Conservation (phyloP, 164 flowering plant species). For the Piper betle region DNA sequence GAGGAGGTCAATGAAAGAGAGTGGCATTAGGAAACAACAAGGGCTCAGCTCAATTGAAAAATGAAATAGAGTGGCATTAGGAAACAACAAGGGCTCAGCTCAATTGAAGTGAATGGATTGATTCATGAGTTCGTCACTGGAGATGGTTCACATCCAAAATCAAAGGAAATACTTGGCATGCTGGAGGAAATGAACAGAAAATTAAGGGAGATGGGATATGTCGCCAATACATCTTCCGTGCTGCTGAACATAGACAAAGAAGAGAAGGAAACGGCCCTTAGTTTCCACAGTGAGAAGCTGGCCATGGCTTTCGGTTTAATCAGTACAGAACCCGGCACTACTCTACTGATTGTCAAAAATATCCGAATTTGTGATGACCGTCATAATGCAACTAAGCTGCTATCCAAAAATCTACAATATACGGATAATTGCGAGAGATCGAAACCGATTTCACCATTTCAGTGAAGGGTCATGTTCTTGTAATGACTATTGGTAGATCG, state of each 20-base stretch:
- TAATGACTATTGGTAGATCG: constrained; percentile 33
- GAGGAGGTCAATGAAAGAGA: constrained; percentile 28
- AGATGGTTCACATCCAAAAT: constrained; percentile 23
- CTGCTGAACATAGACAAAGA: constrained; percentile 32
- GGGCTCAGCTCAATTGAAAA: constrained; percentile 37
- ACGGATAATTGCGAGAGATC: constrained; percentile 35
- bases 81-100: constrained; percentile 39
- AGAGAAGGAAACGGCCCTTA: constrained; percentile 39
- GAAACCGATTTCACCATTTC: constrained; percentile 41
- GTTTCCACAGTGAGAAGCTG: constrained; percentile 39
- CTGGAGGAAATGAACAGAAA: constrained; percentile 32
- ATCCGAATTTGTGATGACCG: constrained; percentile 31
- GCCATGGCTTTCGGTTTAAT: constrained; percentile 44
- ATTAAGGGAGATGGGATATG: constrained; percentile 28
- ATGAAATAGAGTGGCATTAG: constrained; percentile 21
- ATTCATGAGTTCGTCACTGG: constrained; percentile 33
- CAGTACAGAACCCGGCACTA: constrained; percentile 25
- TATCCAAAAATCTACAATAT: constrained; percentile 33
- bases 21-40: constrained; percentile 30
- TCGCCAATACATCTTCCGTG: constrained; percentile 23
- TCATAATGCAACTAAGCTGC: constrained; percentile 24
- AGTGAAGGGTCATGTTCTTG: constrained; percentile 42
- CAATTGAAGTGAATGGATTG: constrained; percentile 32
- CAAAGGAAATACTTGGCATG: constrained; percentile 18
- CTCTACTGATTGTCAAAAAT: constrained; percentile 37